Evolutionary conservation across 1,284 basidiomycete species (phyloP), one percentile per base, ranked within the genome.

Genomic region (Pseudozyma thailandica): DNA sequence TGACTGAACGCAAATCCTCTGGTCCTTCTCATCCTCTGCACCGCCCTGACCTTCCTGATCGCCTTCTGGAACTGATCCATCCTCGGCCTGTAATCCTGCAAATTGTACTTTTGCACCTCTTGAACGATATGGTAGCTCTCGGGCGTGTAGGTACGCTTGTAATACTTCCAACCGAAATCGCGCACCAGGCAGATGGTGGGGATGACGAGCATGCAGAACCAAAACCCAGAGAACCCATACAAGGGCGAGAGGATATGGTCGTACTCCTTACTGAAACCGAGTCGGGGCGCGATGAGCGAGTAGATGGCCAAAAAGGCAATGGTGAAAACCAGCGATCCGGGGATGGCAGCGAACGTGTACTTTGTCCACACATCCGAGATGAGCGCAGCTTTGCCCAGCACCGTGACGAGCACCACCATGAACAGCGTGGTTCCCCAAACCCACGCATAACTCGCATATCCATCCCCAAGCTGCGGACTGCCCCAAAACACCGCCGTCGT

Each of bases 311-410:
- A 86, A 84, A 94, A 94, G 44, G 90, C 82, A 90, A 98, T 94
- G 7, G 95, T 94, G 84, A 98, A 95, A 27, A 90, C 82, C 82
- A 98, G 95, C 2, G 96, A 98, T 8, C 96, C 96, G 0, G 95
- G 96, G 51, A 81, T 82, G n/a, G 79, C 77, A 5, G 92, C 92
- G 37, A 94, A 91, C 3, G 94, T 98, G 83, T 98, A 98, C 83
- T 98, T 98, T 2, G 95, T 98, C 96, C 95, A 99, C n/a, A 98
- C 84, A 76, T 98, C 95, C 7, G 95, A 98, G 48, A 98, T 92
- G 56, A 99, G 84, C 1, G 95, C 95, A 8, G 96, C 96, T 84
- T 98, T 99, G 45, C 94, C 95, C 7, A 99, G 87, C 8, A 98
- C 95, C 0, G 95, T 98, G 54, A 97, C 86, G 30, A 98, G 87